phyloP scores from a whole-genome alignment of 2,329 filamentous ascomycete species.

The Bipolaris sorokiniana region DNA sequence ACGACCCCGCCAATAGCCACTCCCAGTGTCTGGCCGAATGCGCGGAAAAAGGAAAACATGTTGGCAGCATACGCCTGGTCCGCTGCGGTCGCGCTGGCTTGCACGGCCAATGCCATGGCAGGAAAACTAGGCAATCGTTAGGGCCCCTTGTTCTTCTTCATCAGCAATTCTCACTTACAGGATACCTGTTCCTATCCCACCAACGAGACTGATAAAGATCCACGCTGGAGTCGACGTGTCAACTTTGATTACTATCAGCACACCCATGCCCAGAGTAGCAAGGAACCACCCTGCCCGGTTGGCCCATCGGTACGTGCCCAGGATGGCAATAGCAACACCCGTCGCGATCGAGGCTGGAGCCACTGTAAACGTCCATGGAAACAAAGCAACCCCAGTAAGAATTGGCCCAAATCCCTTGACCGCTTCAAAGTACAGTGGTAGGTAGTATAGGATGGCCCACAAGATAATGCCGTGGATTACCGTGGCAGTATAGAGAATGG shows the following conservation, averaged over 20 bases:
- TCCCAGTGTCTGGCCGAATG: constrained; percentile 69
- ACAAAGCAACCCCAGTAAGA: constrained; percentile 48
- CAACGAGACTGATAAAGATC: constrained; percentile 66
- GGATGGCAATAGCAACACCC: constrained; percentile 61
- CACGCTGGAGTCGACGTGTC: constrained; percentile 61
- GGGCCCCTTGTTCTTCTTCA: too few species aligned
- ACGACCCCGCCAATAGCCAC: constrained; percentile 71
- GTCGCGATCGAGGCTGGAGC: constrained; percentile 64
- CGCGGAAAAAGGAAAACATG: constrained; percentile 71
- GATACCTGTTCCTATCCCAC: constrained; percentile 67
- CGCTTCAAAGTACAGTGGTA: constrained; percentile 52
- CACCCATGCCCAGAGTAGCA: constrained; percentile 64
- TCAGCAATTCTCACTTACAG: constrained; percentile 40
- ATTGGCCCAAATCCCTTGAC: constrained; percentile 50
- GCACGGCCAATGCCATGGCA: constrained; percentile 66
- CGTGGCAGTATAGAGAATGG: constrained; percentile 60
- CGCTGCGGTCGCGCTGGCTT: constrained; percentile 63
- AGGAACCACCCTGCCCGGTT: constrained; percentile 68
- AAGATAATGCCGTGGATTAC: constrained; percentile 63
- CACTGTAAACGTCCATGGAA: constrained; percentile 62
- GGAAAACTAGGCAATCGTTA: constrained; percentile 54
- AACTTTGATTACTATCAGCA: constrained; percentile 58
- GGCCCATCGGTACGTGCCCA: constrained; percentile 65
- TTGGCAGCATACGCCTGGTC: constrained; percentile 67
- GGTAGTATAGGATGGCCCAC: constrained; percentile 51